Base-by-base conservation (phyloP, 352 stramenopile genomes). In the Phytophthora pini region DNA sequence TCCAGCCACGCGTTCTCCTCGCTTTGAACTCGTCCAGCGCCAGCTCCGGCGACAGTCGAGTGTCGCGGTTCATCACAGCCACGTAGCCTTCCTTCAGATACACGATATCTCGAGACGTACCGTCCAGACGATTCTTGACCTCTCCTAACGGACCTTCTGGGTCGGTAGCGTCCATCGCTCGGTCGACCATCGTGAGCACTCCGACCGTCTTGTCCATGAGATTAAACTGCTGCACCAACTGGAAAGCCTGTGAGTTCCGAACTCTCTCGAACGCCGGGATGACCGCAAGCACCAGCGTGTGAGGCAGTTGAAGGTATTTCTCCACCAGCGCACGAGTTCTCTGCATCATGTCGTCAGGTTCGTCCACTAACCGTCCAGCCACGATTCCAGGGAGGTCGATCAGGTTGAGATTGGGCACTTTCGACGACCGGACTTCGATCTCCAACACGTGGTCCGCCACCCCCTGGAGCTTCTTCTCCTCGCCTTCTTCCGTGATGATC, bases 161-260 rank as follows among this genome's bases (percentile, higher is more conserved):
- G 41, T 76, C 63, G 1, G 64, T 57, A 8, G 47, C 22, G n/a
- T 75, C 72, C 5, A 51, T 31, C 1, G 66, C 67, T 15, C 76
- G 73, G 41, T 87, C 77, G 6, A 65, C 64, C 73, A 87, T 81
- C 4, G 78, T 80, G 13, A 87, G 36, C n/a, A 87, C 76, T 11
- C 71, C 68, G 13, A 79, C 67, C 24, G 73, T 84, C 5, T 56
- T 75, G 47, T 80, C 72, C 9, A 32, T 63, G 12, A 80, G 66
- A 0, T 64, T 52, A 20, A 64, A 73, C 46, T 77, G 56, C 56
- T 83, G 74, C 27, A 87, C 70, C 27, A 82, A 49, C 51, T 82
- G 70, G n/a, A 84, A 77, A 7, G 71, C 72, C 46, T 87, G 75
- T 4, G 66, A 77, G 57, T 82, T 77, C 11, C 73, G 63, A 13